Evolutionary conservation across 1,284 basidiomycete genomes (phyloP).

Genomic region (Cryptococcus sp.): DNA sequence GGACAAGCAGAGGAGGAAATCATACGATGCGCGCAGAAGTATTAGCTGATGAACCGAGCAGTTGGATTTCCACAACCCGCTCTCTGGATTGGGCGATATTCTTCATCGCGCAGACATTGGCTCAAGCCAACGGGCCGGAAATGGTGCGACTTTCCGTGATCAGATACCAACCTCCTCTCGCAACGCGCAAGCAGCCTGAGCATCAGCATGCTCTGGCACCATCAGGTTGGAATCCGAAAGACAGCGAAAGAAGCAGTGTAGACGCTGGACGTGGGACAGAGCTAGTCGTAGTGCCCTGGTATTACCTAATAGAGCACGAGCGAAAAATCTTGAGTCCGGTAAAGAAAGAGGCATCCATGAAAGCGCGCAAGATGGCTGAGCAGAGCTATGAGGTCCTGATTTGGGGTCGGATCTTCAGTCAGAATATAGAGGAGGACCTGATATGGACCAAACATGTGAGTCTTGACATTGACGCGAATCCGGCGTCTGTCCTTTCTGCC

Average conservation of each 20-base stretch:
- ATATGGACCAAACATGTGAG: slow-evolving; percentile 21
- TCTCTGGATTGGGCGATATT: slow-evolving; percentile 17
- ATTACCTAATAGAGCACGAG: background rate
- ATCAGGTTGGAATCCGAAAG: too few species aligned
- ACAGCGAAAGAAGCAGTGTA: too few species aligned
- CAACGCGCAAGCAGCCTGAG: too few species aligned
- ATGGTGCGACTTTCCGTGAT: slow-evolving; percentile 7
- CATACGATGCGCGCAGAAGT: background rate
- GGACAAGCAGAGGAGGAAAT: background rate
- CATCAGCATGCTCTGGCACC: too few species aligned
- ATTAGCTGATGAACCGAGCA: background rate
- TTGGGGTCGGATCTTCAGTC: slow-evolving; percentile 28
- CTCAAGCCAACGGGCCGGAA: background rate
- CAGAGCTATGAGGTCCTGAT: slow-evolving; percentile 22
- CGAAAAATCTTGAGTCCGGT: background rate
- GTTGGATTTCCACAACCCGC: slow-evolving; percentile 15
- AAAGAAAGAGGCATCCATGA: background rate
- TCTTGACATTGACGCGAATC: too few species aligned
- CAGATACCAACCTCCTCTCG: background rate
- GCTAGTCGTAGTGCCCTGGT: background rate
- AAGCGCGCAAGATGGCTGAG: background rate
- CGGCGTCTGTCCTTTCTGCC: background rate
- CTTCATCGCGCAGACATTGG: slow-evolving; percentile 9
- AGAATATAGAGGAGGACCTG: slow-evolving; percentile 17
- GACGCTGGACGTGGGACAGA: background rate